phyloP scores from a whole-genome alignment of 140 eudicot genomes.

The Anethum foeniculum region DNA sequence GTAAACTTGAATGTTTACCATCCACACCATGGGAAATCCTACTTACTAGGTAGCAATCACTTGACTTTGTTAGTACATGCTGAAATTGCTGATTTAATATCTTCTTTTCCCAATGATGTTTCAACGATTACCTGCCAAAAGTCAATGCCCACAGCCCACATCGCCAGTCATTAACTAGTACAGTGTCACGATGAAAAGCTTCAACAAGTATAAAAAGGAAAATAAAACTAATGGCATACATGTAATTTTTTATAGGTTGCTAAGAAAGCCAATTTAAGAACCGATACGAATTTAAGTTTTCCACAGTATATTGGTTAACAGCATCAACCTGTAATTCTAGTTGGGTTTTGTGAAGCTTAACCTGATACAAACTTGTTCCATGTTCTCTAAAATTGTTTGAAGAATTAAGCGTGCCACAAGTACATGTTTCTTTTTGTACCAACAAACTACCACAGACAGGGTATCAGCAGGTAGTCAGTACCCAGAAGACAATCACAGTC shows the following conservation, averaged over 20 bases:
- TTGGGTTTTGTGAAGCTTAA: background rate
- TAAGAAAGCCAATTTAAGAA: background rate
- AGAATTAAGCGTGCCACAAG: background rate
- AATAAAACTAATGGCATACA: background rate
- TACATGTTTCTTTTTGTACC: conserved; percentile 2
- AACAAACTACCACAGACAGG: background rate
- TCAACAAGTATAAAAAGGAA: background rate
- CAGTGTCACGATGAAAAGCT: background rate
- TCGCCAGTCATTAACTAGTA: background rate
- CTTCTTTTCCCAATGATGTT: conserved; percentile 61
- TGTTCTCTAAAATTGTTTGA: background rate
- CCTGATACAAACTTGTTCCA: background rate
- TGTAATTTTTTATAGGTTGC: background rate
- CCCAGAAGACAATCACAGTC: background rate
- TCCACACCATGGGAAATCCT: background rate
- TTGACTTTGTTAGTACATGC: conserved; percentile 54
- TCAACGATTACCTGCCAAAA: conserved; percentile 66
- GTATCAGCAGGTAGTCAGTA: background rate
- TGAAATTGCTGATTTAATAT: conserved; percentile 61
- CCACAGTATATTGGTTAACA: background rate
- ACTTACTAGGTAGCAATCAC: conserved; percentile 10
- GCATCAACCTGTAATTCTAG: background rate
- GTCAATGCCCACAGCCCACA: background rate
- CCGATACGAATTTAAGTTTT: background rate
- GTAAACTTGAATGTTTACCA: background rate